Evolutionary conservation across 2,329 filamentous ascomycete species (phyloP), one percentile per base, ranked within the genome.

Genomic region (Cytospora paraplurivora): DNA sequence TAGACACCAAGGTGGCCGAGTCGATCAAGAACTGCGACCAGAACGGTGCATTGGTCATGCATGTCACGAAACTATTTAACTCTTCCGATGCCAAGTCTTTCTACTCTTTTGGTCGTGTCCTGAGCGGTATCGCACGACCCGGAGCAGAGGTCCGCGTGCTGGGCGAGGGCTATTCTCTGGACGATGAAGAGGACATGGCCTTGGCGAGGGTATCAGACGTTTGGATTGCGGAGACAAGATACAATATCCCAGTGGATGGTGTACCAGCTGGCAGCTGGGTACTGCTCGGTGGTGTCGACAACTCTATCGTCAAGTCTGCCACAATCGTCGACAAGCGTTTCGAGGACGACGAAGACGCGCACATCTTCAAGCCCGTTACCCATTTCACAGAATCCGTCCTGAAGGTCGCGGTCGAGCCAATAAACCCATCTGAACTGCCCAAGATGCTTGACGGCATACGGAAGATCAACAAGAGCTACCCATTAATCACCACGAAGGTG

Each of bases 351-450:
- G 94, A 98, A 75, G 93, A 96, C 67, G 93, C 92, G 0, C 96
- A 96, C 76, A 96, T 99, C 72, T 98, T 99, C 84, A 90, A 88
- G 68, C 94, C 95, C 0, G 85, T 99, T 65, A 87, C 88, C 10
- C 95, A 99, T 78, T 96, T 98, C 77, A 98, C 95, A 37, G 92
- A 99, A 75, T 97, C 94, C 0, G 93, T 99, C 1, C 90, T 99
- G 77, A 99, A 99, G 79, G 90, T 99, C 38, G 95, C 95, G 0
- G 94, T 99, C 10, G 95, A 99, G 78, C 95, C 95, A 1, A 95
- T 99, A 76, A 99, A 98, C 74, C 95, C 95, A 3, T 98, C 94
- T 0, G 95, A 99, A 76, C 82, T 99, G 37, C 95, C 95, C 12
- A 99, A 99, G 79, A 99, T 99, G 95, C 83, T 99, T 68, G 95